Conservation (phyloP, 768 basidiomycete species). For the Favolaschia claudopus region DNA sequence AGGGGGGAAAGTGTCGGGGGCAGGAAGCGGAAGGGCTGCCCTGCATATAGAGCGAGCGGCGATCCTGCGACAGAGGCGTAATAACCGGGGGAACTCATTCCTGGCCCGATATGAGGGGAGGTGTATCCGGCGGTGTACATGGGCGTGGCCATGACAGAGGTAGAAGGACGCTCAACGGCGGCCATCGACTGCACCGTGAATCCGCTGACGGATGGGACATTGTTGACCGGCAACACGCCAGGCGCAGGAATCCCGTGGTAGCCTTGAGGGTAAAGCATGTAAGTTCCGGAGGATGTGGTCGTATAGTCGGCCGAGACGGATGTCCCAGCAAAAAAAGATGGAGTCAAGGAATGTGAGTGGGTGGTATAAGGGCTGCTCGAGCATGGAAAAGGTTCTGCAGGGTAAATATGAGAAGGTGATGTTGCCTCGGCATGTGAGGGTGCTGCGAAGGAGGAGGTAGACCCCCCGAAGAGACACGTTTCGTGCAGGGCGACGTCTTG, state of each 20-base stretch:
- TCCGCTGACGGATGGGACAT: background rate
- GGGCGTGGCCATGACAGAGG: no score
- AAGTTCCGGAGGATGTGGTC: no score
- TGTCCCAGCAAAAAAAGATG: no score
- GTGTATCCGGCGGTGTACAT: slow-evolving; percentile 7
- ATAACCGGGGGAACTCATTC: background rate
- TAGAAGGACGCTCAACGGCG: background rate
- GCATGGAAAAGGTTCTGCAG: no score
- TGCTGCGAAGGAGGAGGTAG: background rate
- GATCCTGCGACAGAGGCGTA: slow-evolving; percentile 4
- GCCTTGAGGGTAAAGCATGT: no score
- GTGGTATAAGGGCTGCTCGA: no score
- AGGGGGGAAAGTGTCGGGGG: background rate
- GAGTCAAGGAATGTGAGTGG: no score
- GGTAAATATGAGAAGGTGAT: no score
- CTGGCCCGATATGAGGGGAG: slow-evolving; percentile 2
- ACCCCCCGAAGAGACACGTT: background rate
- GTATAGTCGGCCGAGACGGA: no score
- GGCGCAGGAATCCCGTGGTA: slow-evolving; percentile 8
- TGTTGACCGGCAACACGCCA: slow-evolving; percentile 6
- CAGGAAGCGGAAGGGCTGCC: background rate
- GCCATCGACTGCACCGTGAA: background rate
- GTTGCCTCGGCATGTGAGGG: no score
- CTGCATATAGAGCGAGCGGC: slow-evolving; percentile 2
- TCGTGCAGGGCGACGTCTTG: background rate